Conservation (phyloP, 2,329 filamentous ascomycete genomes). For the Calonectria crousiana region DNA sequence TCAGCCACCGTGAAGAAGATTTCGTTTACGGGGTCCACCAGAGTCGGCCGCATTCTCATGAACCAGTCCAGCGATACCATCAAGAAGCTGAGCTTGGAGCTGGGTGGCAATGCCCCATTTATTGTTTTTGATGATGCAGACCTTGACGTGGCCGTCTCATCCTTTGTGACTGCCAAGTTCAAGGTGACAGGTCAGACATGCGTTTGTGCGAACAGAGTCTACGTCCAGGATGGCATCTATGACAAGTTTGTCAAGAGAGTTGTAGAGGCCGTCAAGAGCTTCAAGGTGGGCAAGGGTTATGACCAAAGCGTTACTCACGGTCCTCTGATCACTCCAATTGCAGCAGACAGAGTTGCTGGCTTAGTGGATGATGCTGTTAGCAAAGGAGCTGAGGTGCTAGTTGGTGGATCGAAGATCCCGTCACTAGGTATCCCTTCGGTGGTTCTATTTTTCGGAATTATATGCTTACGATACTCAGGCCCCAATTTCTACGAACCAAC, state of each 20-base stretch:
- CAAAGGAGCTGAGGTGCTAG: constrained; percentile 71
- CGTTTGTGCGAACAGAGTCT: constrained; percentile 85
- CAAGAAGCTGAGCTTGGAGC: constrained; percentile 20
- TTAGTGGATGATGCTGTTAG: constrained; percentile 75
- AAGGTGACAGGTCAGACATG: constrained; percentile 90
- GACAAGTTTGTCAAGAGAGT: constrained; percentile 75
- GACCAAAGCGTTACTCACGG: constrained; percentile 68
- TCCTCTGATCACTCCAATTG: constrained; percentile 70
- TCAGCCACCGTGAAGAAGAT: constrained; percentile 18
- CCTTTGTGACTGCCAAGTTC: constrained; percentile 83
- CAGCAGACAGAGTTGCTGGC: constrained; percentile 69
- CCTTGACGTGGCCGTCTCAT: constrained; percentile 73
- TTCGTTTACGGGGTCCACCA: constrained; percentile 16
- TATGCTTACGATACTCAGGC: not conserved
- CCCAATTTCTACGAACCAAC: constrained; percentile 76
- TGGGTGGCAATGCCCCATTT: constrained; percentile 54
- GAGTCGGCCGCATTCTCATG: constrained; percentile 15
- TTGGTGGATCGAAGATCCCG: constrained; percentile 52
- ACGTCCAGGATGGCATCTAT: constrained; percentile 78
- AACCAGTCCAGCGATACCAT: constrained; percentile 1
- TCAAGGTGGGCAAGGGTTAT: constrained; percentile 73
- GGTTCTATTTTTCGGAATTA: too few species aligned
- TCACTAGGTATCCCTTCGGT: not conserved
- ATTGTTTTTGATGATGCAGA: constrained; percentile 84
- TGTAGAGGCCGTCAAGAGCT: constrained; percentile 74